Evolutionary conservation across 2,329 filamentous ascomycete species (phyloP).

Genomic region (Fusarium avenaceum): DNA sequence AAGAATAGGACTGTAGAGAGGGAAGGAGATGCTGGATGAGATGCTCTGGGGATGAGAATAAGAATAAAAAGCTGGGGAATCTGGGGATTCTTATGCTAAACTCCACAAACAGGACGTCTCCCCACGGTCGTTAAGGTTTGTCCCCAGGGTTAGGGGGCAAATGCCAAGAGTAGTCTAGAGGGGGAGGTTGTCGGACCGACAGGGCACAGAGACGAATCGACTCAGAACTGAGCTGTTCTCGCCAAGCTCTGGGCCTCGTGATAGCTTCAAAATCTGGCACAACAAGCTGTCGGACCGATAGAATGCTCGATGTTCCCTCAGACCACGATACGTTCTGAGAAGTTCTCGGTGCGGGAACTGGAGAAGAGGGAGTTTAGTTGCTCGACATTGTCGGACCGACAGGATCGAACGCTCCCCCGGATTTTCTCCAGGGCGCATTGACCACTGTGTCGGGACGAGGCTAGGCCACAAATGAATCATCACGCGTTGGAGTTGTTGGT

Average conservation of each 20-base stretch:
- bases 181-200: conserved; percentile 15
- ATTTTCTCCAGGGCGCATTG: conserved; percentile 22
- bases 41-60: not conserved
- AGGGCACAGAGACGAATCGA: not conserved
- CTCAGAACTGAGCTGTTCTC: conserved; percentile 1
- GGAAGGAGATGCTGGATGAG: not conserved
- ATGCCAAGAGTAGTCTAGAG: conserved; percentile 9
- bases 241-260: conserved; percentile 23
- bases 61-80: conserved; percentile 14
- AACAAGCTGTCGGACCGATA: conserved; percentile 7
- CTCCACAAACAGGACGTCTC: conserved; percentile 20
- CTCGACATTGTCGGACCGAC: conserved; percentile 11
- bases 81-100: conserved; percentile 30
- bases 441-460: conserved; percentile 5
- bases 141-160: conserved; percentile 8
- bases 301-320: conserved; percentile 9
- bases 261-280: conserved; percentile 10
- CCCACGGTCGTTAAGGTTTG: conserved; percentile 5
- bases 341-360: not conserved
- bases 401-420: conserved; percentile 10
- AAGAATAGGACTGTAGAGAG: not conserved
- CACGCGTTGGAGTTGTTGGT: not conserved
- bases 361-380: not conserved
- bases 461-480: conserved; percentile 7
- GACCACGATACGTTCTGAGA: conserved; percentile 1